Base-by-base conservation (phyloP, 805 yeast species). In the Saccharomycopsis sp. region DNA sequence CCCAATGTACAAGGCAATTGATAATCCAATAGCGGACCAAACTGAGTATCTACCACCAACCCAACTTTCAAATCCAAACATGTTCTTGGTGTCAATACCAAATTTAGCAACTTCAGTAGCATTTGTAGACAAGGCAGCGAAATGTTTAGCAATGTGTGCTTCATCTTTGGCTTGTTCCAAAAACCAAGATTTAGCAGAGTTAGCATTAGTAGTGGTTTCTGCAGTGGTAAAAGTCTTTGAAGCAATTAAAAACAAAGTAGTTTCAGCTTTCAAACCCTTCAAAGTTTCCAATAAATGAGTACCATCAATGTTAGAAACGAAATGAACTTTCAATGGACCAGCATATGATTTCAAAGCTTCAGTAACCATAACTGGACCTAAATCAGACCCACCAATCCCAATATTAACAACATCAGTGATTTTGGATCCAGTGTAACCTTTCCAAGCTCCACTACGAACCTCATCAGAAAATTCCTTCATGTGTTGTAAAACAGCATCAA, bases 21-120 rank as follows among this genome's bases (percentile, higher is more conserved):
- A 85, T 57, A 93, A 78, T 51, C 99, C 99, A 65, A 93, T 93
- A 53, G 98, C 94, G 35, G 96, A 85, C 99, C 99, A 93, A 51
- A 93, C 98, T n/a, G 98, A 93, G 81, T 93, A 93, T 69, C 99
- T 84, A 63, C 99, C 99, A 62, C 99, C 99, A 54, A 93, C 99
- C 98, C 98, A 93, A 70, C 72, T 82, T 66, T 89, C 96, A 60
- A 93, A 93, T 53, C 95, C 97, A 68, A 93, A 93, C 99, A 93
- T 93, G 75, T 93, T 93, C 65, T 79, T 83, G 63, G 96, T 79
- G 72, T 93, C 97, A 56, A 93, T 93, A 61, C 99, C 99, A 59
- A 93, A 93, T 70, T 86, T 85, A 59, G 81, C 74, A 53, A 93
- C 99, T 67, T 85, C 97, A 42, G 67, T 68, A 51, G 86, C 94